phyloP scores from a whole-genome alignment of 2,329 filamentous ascomycete genomes.

The Drechslerella coelobrocha region DNA sequence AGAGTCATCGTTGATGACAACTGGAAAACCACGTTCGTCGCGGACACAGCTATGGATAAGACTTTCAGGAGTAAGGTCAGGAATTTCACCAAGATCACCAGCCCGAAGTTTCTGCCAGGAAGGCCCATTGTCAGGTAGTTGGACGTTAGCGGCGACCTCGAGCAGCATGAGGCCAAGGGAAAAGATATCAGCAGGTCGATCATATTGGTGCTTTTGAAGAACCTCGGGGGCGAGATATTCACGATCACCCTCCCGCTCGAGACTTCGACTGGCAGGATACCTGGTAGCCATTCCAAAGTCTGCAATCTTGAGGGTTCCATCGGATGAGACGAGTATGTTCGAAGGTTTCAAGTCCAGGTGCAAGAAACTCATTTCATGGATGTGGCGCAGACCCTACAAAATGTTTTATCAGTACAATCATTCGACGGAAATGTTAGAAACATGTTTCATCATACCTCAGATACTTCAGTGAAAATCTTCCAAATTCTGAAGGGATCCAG shows the following conservation, averaged over 20 bases:
- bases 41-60: slow-evolving; percentile 70
- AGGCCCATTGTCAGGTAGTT: slow-evolving; percentile 88
- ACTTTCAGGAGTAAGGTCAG: slow-evolving; percentile 82
- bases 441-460: slow-evolving; percentile 71
- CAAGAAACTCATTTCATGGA: slow-evolving; percentile 85
- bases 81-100: slow-evolving; percentile 86
- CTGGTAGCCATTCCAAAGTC: slow-evolving; percentile 82
- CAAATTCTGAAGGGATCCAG: slow-evolving; percentile 98
- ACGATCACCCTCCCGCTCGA: slow-evolving; percentile 91
- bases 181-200: slow-evolving; percentile 92
- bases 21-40: slow-evolving; percentile 75
- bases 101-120: slow-evolving; percentile 89
- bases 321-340: slow-evolving; percentile 81
- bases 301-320: slow-evolving; percentile 81
- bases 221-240: slow-evolving; percentile 97
- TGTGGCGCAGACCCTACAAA: slow-evolving; percentile 80
- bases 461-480: slow-evolving; percentile 91
- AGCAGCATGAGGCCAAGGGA: slow-evolving; percentile 92
- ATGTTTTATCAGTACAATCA: slow-evolving; percentile 52
- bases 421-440: neutral
- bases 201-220: slow-evolving; percentile 73
- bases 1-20: slow-evolving; percentile 58
- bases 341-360: slow-evolving; percentile 86
- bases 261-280: slow-evolving; percentile 76
- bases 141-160: slow-evolving; percentile 91